Percentiles rank a stretch among this genome's conserved stretches.
Evolutionary conservation across 83 land plant genomes (phyloP).

Genomic region (Thuja plicata): DNA sequence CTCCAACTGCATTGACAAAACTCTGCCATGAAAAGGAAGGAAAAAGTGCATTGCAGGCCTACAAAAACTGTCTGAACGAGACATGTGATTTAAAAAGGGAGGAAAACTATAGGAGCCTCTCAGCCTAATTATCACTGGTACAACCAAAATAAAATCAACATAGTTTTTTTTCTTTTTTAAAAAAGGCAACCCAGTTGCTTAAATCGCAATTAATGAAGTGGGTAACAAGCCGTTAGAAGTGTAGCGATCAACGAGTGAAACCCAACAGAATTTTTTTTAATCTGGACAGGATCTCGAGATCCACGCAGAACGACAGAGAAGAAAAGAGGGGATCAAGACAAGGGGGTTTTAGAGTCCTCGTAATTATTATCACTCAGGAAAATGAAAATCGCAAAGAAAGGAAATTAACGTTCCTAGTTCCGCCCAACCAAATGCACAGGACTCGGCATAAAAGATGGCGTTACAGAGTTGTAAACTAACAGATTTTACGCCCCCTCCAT

Average conservation of each 20-base stretch:
- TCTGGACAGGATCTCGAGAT: conserved; percentile 9
- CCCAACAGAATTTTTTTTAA: not conserved
- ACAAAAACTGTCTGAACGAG: not conserved
- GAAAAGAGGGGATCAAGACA: not conserved
- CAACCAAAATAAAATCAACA: not conserved
- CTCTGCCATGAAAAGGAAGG: not conserved
- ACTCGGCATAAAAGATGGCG: conserved; percentile 16
- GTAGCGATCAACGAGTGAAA: not conserved
- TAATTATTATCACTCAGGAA: not conserved
- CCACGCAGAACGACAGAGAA: not conserved
- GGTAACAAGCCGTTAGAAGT: not conserved
- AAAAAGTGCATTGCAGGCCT: not conserved
- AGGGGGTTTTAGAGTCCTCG: not conserved
- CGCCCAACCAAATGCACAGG: not conserved
- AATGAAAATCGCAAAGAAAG: not conserved
- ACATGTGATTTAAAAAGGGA: not conserved
- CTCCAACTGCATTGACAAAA: not conserved
- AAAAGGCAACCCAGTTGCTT: not conserved
- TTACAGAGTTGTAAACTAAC: conserved; percentile 1
- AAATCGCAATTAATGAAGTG: not conserved
- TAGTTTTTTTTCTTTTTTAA: not conserved
- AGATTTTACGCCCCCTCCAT: not conserved
- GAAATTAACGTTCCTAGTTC: not conserved
- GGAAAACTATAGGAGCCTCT: not conserved
- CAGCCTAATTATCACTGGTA: not conserved